Base-by-base conservation (phyloP, 805 yeast species). In the Kluyveromyces dobzhanskii region DNA sequence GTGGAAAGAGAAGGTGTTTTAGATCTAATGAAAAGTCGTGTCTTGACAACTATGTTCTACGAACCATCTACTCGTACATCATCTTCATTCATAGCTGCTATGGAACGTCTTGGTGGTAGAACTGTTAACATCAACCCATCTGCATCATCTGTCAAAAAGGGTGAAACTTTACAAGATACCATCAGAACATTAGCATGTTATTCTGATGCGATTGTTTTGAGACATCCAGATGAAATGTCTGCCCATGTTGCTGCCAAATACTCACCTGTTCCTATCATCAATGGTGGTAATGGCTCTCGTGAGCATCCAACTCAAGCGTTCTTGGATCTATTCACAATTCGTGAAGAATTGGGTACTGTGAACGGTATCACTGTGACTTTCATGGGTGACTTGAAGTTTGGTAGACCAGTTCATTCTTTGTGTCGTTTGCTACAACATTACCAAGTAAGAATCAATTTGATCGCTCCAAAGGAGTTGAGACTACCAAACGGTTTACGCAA, bases 251-350 rank as follows among this genome's bases (percentile, higher is more conserved):
- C 98, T 43, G 94, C 96, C 50, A 87, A 90, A 61, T 92, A 79
- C 70, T 86, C 97, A 17, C 95, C 96, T 40, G 87, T 94, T 51
- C 98, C 99, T 42, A 85, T 94, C 48, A 78, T 92, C 61, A 92
- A 92, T 59, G 98, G 95, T 59, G 99, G 98, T 58, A 92, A 92
- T 62, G 99, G 99, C 28, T 72, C 96, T 38, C 80, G 86, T 64
- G 99, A 92, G 70, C 99, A 92, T 65, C 99, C 99, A 56, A 85
- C 97, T 17, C 99, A 92, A 69, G 98, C 98, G 2, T 85, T 92
- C 70, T 72, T 94, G 57, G 99, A 92, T 62, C 70, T 92, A 65
- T 92, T 90, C 75, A 92, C 99, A 38, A 92, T 92, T 54, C 85
- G 99, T 70, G 99, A 92, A 67, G 99, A 92, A 70, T 72, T 92